Conservation (phyloP, 176 grass and related monocot genomes). For the Echinochloa phyllopogon region DNA sequence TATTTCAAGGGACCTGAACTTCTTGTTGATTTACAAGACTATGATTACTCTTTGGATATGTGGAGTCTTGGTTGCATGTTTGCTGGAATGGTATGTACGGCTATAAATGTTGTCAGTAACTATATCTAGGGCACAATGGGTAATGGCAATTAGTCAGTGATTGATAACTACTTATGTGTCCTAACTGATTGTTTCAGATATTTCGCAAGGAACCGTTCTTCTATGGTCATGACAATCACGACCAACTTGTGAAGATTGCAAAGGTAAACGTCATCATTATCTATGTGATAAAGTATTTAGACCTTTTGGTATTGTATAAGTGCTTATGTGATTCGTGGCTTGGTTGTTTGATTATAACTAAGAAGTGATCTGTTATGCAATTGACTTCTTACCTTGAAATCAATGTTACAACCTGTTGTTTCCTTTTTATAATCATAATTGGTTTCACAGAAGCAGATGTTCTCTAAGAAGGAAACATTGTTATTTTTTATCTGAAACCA, state of each 20-base stretch:
- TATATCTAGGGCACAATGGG: conserved; percentile 14
- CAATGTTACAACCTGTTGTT: background rate
- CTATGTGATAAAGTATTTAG: background rate
- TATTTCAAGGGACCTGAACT: conserved; percentile 98
- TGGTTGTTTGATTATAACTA: background rate
- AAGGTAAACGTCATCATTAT: conserved; percentile 57
- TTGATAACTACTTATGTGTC: conserved; percentile 26
- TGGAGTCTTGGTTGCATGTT: conserved; percentile 99
- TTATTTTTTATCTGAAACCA: background rate
- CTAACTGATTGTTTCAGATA: conserved; percentile 71
- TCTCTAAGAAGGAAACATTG: background rate
- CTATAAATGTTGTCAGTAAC: background rate
- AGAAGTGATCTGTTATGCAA: background rate
- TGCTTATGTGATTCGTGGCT: background rate
- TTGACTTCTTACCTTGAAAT: background rate
- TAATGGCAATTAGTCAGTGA: conserved; percentile 19
- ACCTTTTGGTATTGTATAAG: background rate
- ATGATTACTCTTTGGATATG: conserved; percentile 94
- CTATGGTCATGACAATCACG: conserved; percentile 98
- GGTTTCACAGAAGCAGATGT: background rate
- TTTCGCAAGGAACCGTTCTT: conserved; percentile 99
- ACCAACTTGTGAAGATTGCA: conserved; percentile 97
- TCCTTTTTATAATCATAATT: background rate
- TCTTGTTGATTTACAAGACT: conserved; percentile 95
- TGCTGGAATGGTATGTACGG: conserved; percentile 89